Percentiles rank a stretch among this genome's conserved stretches.
These are phyloP conservation scores for Fusarium sp. DNA, from an alignment of 2,329 filamentous ascomycete species.

Conservation along the genomic window DNA sequence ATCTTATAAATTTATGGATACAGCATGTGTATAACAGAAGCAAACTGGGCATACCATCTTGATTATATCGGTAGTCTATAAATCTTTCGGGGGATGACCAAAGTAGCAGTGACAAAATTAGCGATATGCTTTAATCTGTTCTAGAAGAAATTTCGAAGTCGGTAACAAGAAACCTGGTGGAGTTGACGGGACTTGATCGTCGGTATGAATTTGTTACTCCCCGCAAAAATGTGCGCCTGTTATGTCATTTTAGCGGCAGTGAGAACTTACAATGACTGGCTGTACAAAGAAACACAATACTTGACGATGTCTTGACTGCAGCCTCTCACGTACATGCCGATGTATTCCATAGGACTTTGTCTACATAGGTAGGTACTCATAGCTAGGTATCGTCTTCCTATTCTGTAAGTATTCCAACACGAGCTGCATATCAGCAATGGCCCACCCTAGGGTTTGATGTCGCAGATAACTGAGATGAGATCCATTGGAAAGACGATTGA, in stretches of 20 bases:
- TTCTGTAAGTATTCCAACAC: neutral
- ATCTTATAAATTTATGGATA: neutral
- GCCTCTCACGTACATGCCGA: neutral
- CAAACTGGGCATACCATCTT: conserved; percentile 31
- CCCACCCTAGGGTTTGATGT: neutral
- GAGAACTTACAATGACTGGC: conserved; percentile 24
- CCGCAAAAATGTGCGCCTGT: conserved; percentile 35
- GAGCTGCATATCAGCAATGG: neutral
- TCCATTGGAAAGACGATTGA: neutral
- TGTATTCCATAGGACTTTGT: neutral
- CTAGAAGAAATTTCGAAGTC: conserved; percentile 25
- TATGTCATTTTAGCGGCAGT: conserved; percentile 44
- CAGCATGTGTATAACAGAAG: neutral
- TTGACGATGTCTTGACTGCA: neutral
- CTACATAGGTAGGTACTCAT: neutral
- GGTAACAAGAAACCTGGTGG: conserved; percentile 15
- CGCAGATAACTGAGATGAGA: conserved; percentile 1
- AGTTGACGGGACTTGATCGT: conserved; percentile 26
- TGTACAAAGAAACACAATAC: neutral
- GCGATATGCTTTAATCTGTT: conserved; percentile 4
- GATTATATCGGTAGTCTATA: neutral
- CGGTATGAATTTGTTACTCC: conserved; percentile 26
- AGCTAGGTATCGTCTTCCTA: neutral
- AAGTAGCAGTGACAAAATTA: neutral
- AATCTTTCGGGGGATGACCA: neutral